Percentiles rank a stretch among this genome's conserved stretches.
Evolutionary conservation across 2,329 filamentous ascomycete species (phyloP).

Genomic region (Stagonosporopsis cucurbitacearum): DNA sequence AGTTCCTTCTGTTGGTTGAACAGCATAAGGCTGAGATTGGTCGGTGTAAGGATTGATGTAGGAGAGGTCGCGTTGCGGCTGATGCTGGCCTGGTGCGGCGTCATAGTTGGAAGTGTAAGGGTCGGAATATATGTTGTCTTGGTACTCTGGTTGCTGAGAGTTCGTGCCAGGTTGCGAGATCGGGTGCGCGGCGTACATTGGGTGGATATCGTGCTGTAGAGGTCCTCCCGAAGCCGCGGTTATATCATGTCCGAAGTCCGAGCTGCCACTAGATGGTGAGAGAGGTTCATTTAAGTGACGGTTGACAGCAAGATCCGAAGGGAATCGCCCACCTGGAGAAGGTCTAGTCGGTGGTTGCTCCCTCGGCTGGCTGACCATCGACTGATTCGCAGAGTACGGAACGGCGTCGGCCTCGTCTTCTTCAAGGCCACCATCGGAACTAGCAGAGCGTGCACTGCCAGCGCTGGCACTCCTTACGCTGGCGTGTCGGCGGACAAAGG

Average conservation of each 20-base stretch:
- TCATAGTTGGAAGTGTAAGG: constrained; percentile 24
- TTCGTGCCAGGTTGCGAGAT: constrained; percentile 25
- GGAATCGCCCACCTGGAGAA: constrained; percentile 94
- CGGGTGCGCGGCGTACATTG: constrained; percentile 30
- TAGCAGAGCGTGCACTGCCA: constrained; percentile 61
- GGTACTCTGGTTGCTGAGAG: constrained; percentile 10
- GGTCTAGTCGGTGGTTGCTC: constrained; percentile 67
- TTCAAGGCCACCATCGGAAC: constrained; percentile 46
- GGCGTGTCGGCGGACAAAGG: constrained; percentile 83
- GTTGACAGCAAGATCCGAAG: constrained; percentile 88
- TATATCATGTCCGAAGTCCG: constrained; percentile 66
- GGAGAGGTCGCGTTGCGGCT: constrained; percentile 6
- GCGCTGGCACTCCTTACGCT: constrained; percentile 79
- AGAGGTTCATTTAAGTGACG: constrained; percentile 81
- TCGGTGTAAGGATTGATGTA: constrained; percentile 19
- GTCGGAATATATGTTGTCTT: constrained; percentile 24
- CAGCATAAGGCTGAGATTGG: constrained; percentile 13
- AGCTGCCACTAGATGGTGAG: constrained; percentile 83
- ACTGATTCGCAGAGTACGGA: constrained; percentile 68
- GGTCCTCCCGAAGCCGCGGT: constrained; percentile 63
- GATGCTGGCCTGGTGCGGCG: background rate
- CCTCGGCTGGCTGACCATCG: constrained; percentile 46
- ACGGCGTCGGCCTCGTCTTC: constrained; percentile 68
- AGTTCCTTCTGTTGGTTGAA: constrained; percentile 11
- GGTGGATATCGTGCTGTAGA: constrained; percentile 51